Percentiles rank a stretch among this genome's conserved stretches.
These are phyloP conservation scores for Clarkia xantiana DNA, from an alignment of 345 rosid genomes.

Conservation along the genomic window DNA sequence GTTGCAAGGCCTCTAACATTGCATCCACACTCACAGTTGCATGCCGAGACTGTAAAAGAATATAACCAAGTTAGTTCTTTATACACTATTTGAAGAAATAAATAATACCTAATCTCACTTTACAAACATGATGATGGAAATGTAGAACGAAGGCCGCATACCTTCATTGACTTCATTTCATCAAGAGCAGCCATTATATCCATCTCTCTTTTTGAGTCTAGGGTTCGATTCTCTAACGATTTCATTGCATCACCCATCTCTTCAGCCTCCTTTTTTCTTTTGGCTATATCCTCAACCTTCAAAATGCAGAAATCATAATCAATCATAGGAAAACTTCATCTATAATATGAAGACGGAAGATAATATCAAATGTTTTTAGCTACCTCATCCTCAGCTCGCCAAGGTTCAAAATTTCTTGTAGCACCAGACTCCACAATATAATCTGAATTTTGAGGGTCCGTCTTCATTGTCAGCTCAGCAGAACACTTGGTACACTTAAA, in stretches of 20 bases:
- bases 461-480: constrained; percentile 75
- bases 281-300: constrained; percentile 42
- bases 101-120: neutral
- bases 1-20: constrained; percentile 83
- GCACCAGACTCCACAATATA: constrained; percentile 82
- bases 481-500: constrained; percentile 93
- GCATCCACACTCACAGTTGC: constrained; percentile 79
- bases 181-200: constrained; percentile 86
- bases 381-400: constrained; percentile 90
- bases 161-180: constrained; percentile 83
- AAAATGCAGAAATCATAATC: constrained; percentile 3
- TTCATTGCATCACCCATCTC: constrained; percentile 98
- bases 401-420: constrained; percentile 74
- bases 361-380: neutral
- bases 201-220: constrained; percentile 90
- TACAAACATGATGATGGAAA: neutral
- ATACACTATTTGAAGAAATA: neutral
- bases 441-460: constrained; percentile 94
- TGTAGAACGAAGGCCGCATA: constrained; percentile 18
- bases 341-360: neutral
- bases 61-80: constrained; percentile 2
- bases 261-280: constrained; percentile 49
- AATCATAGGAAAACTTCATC: neutral
- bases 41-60: constrained; percentile 70
- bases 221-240: constrained; percentile 69